Evolutionary conservation across 2,329 filamentous ascomycete genomes (phyloP).

Genomic region (Monosporascus sp.): DNA sequence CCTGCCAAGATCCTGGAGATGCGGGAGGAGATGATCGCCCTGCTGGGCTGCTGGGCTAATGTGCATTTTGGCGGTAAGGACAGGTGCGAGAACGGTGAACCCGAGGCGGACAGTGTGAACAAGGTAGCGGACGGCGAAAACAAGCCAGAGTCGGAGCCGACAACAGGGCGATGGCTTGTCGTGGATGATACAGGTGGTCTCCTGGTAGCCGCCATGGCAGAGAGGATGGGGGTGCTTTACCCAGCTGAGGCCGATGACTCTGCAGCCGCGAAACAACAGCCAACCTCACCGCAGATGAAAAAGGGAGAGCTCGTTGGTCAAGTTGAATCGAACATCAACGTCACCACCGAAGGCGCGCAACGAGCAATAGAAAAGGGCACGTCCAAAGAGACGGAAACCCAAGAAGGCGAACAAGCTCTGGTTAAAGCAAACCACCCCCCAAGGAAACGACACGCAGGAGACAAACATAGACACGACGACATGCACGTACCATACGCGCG

Average conservation of each 20-base stretch:
- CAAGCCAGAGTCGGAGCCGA: constrained; percentile 14
- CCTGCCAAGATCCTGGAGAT: constrained; percentile 77
- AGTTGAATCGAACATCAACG: neutral
- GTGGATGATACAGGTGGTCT: constrained; percentile 85
- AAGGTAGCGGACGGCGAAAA: constrained; percentile 19
- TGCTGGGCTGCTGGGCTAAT: constrained; percentile 86
- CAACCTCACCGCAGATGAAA: constrained; percentile 4
- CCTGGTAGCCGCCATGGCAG: constrained; percentile 76
- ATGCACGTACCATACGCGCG: constrained; percentile 60
- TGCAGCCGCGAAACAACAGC: constrained; percentile 1
- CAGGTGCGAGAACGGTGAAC: constrained; percentile 16
- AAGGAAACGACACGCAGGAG: neutral
- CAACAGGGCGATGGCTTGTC: constrained; percentile 65
- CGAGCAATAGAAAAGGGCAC: neutral
- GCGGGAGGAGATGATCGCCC: constrained; percentile 73
- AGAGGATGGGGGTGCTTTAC: constrained; percentile 80
- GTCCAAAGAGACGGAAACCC: constrained; percentile 7
- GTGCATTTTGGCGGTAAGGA: constrained; percentile 63
- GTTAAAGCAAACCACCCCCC: neutral
- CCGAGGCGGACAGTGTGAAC: constrained; percentile 16
- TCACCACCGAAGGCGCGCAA: neutral
- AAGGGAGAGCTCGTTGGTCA: constrained; percentile 6
- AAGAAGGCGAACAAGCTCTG: constrained; percentile 18
- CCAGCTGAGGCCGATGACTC: constrained; percentile 26
- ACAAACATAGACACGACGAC: constrained; percentile 29